Base-by-base conservation (phyloP, 2,329 filamentous ascomycete species). In the Sphaerulina vaccinii region DNA sequence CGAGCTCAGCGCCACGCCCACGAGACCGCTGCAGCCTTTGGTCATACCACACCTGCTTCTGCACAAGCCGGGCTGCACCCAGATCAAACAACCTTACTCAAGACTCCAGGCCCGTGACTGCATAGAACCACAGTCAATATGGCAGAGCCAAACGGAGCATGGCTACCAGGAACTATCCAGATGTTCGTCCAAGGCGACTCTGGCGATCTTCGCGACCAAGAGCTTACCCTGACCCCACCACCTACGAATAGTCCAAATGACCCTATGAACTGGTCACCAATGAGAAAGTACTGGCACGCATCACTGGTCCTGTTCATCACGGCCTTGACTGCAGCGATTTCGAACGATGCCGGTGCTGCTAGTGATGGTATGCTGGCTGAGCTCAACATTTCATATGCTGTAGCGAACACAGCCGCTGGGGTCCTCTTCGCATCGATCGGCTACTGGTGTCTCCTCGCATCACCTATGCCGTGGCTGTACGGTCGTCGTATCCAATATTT, bases 391-490 rank as follows among this genome's bases (percentile, higher is more conserved):
- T 70, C 70, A 21, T 81, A 79, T 58, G 68, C 69, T 27, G 71
- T 75, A 5, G 79, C 79, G 65, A 81, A 82, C 47, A 79, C 75
- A 3, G 79, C 77, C n/a, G 79, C 79, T 0, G 79, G 79, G 19
- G 76, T 82, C 2, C 63, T 82, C 41, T 82, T 82, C 59, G 61
- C 79, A 27, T 77, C 73, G 2, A 81, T 82, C 47, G 79, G 79
- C 4, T 80, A 79, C 59, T 79, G 77, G 68, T 78, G 77, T 1
- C 64, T 82, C 41, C 68, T 82, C 11, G 73, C 77, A 27, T 78
- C 76, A 15, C 78, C 79, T 0, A 73, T 75, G 16, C 76, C 79
- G 1, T 77, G 76, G 62, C 65, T 82, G 1, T 82, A 81, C 59
- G 79, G 79, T 37, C 73, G 79, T 7, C 73, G 78, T 7, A 71